These are phyloP conservation scores for Fusarium abutilonis DNA, from an alignment of 2,329 filamentous ascomycete genomes.

Conservation along the genomic window DNA sequence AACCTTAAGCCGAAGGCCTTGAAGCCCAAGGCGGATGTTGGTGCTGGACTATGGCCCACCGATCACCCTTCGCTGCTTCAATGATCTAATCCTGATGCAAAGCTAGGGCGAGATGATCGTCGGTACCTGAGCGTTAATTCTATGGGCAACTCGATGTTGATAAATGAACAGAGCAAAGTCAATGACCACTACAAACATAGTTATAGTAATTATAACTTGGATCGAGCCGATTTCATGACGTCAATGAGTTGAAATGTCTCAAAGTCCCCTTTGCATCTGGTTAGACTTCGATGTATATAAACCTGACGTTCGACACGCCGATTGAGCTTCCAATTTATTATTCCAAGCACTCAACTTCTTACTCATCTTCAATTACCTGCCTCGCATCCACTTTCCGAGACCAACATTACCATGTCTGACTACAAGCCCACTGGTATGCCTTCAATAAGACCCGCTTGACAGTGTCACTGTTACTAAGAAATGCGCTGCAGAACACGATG, in stretches of 20 bases:
- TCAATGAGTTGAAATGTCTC: background rate
- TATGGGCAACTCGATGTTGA: background rate
- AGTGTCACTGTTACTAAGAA: background rate
- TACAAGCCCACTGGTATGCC: conserved; percentile 31
- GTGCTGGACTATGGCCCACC: too few relatives aligned
- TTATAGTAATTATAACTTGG: background rate
- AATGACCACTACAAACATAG: conserved; percentile 2
- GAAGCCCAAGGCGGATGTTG: too few relatives aligned
- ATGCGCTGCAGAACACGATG: conserved; percentile 26
- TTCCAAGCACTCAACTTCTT: background rate
- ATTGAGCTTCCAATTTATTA: background rate
- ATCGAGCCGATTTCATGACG: conserved; percentile 17
- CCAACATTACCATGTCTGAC: conserved; percentile 22
- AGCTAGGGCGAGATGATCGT: background rate
- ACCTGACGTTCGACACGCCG: background rate
- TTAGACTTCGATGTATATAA: conserved; percentile 3
- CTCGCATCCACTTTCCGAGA: background rate
- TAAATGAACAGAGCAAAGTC: conserved; percentile 13
- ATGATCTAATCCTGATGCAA: background rate
- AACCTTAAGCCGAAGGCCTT: too few relatives aligned
- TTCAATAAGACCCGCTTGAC: accelerated
- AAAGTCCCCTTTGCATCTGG: background rate
- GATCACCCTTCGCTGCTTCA: background rate
- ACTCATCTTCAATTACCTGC: background rate
- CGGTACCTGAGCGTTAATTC: conserved; percentile 19